A percentile compares a stretch with the other conserved stretches of the same genome.
Conservation (phyloP, 2,329 filamentous ascomycete genomes). For the Periconia sp. region DNA sequence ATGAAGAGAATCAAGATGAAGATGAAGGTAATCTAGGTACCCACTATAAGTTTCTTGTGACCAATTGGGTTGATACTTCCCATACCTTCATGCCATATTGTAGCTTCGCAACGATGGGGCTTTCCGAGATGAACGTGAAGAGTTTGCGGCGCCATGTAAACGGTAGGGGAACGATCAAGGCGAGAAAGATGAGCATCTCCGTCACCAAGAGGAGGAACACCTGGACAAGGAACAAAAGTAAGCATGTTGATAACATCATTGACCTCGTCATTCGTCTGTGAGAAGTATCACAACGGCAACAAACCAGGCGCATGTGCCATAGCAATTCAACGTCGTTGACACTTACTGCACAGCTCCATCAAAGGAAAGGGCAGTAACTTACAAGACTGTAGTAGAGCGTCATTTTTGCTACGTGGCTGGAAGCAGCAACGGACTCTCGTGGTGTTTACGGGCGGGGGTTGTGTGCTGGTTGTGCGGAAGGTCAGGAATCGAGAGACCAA, state of each 20-base stretch:
- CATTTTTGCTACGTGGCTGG: constrained; percentile 58
- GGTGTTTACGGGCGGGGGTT: constrained; percentile 31
- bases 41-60: constrained; percentile 11
- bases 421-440: constrained; percentile 15
- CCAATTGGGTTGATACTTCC: not conserved
- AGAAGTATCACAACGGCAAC: constrained; percentile 13
- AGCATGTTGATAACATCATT: constrained; percentile 29
- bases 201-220: constrained; percentile 82
- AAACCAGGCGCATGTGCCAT: constrained; percentile 7
- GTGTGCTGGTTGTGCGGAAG: constrained; percentile 13
- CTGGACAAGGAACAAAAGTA: constrained; percentile 53
- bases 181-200: constrained; percentile 83
- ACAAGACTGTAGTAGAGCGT: constrained; percentile 74
- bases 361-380: constrained; percentile 41
- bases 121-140: constrained; percentile 96
- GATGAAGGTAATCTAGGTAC: constrained; percentile 83
- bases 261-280: not conserved
- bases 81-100: constrained; percentile 92
- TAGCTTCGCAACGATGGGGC: constrained; percentile 81
- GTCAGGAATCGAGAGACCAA: constrained; percentile 22
- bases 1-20: constrained; percentile 98
- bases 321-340: no score
- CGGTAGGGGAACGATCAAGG: constrained; percentile 84
- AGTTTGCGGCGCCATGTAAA: constrained; percentile 85
- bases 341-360: not conserved